Percentiles rank a stretch among this genome's conserved stretches.
These are phyloP conservation scores for Inga leiocalycina DNA, from an alignment of 306 rosid species.

Conservation along the genomic window DNA sequence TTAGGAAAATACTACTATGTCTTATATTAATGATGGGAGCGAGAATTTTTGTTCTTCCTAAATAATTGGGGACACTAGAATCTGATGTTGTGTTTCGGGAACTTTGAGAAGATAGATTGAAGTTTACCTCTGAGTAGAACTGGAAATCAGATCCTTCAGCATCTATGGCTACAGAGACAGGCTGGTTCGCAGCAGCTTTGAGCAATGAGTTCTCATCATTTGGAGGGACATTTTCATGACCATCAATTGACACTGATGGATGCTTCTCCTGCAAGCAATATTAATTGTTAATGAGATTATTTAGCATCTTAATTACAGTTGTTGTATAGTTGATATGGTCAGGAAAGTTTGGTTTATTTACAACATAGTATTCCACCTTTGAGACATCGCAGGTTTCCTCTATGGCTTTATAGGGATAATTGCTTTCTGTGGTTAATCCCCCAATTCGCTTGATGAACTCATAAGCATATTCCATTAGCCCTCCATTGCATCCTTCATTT, in stretches of 20 bases:
- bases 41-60: not conserved
- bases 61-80: not conserved
- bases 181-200: constrained; percentile 61
- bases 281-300: not conserved
- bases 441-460: constrained; percentile 54
- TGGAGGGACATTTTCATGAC: constrained; percentile 53
- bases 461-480: constrained; percentile 58
- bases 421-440: constrained; percentile 50
- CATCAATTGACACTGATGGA: constrained; percentile 58
- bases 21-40: no score
- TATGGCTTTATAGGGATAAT: constrained; percentile 49
- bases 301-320: constrained; percentile 1
- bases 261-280: constrained; percentile 36
- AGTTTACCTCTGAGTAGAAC: constrained; percentile 59
- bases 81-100: not conserved
- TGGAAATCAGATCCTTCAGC: constrained; percentile 61
- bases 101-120: not conserved
- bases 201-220: constrained; percentile 53
- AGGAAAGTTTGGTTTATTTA: not conserved
- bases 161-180: constrained; percentile 61
- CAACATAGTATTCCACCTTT: constrained; percentile 40
- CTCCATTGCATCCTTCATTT: constrained; percentile 58
- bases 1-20: no score
- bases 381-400: constrained; percentile 47
- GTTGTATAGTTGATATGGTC: not conserved